These are phyloP conservation scores for Corymbia citriodora DNA, from an alignment of 441 rosid genomes.

Conservation along the genomic window DNA sequence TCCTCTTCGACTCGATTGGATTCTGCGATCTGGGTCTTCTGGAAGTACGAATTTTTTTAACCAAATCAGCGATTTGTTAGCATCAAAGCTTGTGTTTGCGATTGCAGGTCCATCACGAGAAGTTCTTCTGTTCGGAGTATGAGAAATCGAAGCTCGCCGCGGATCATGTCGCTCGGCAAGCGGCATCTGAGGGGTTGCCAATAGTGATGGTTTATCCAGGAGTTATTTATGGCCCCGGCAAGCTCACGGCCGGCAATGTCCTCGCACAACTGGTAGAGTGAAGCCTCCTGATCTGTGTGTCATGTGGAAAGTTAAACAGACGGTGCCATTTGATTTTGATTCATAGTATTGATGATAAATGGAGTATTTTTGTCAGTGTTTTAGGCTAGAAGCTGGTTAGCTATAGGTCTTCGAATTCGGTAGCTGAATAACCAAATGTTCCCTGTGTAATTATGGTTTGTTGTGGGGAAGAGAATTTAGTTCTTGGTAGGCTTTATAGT, in stretches of 20 bases:
- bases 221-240: conserved; percentile 78
- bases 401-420: not conserved
- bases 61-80: not conserved
- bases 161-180: conserved; percentile 68
- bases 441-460: not conserved
- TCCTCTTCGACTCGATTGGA: not conserved
- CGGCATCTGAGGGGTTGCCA: conserved; percentile 67
- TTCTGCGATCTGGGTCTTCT: not conserved
- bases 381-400: not conserved
- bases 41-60: not conserved
- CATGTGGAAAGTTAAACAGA: not conserved
- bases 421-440: not conserved
- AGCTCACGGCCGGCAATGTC: conserved; percentile 68
- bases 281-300: not conserved
- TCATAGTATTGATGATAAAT: not conserved
- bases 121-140: conserved; percentile 73
- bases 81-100: not conserved
- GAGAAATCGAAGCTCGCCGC: conserved; percentile 77
- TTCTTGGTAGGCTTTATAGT: not conserved
- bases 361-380: not conserved
- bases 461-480: not conserved
- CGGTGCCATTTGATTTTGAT: not conserved
- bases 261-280: conserved; percentile 62
- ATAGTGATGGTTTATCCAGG: conserved; percentile 71
- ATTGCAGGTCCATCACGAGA: conserved; percentile 56